Evolutionary conservation across 305 asterid genomes (phyloP), one percentile per base, ranked within the genome.

Genomic region (Withania somnifera): DNA sequence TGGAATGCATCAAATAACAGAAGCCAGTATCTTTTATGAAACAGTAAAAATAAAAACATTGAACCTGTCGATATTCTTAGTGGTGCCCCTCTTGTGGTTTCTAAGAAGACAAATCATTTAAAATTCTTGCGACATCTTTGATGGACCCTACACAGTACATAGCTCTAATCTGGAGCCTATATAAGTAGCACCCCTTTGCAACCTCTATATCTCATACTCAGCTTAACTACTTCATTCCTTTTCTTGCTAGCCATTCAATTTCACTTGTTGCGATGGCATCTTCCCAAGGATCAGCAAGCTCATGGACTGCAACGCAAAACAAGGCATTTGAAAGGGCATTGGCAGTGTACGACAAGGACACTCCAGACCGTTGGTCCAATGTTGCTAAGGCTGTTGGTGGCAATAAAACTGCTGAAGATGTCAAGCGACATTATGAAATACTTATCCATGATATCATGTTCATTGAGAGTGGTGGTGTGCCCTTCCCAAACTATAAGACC

Each of bases 361-460:
- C 97, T 1, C 97, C 99, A 0, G 95, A 96, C 85, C 97, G 99
- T 14, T 96, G 98, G 98, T 86, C 71, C 57, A 94, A 96, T 10
- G 95, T 96, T n/a, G 99, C 99, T 4, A 88, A 89, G 82, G 94
- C 97, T 3, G 85, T 96, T 0, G 99, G 99, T 0, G 89, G 83
- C 1, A 97, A 69, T 47, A 93, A 82, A 73, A 96, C 97, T 0
- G 85, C 93, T 0, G 97, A 92, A 17, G 98, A 94, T 61, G 98
- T 96, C 36, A 96, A 90, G 89, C 88, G 68, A 88, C 99, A 96
- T 66, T 96, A 94, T 17, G 88, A 93, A 32, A 42, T 83, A 53
- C 94, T 96, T 5, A 88, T 94, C 17, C 88, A 91, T 71, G 99
- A 96, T 83, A 84, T 96, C 83, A 81, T 79, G 17, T 84, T 22